Conservation (phyloP, 1,284 basidiomycete genomes). For the Austroboletus rostrupii region DNA sequence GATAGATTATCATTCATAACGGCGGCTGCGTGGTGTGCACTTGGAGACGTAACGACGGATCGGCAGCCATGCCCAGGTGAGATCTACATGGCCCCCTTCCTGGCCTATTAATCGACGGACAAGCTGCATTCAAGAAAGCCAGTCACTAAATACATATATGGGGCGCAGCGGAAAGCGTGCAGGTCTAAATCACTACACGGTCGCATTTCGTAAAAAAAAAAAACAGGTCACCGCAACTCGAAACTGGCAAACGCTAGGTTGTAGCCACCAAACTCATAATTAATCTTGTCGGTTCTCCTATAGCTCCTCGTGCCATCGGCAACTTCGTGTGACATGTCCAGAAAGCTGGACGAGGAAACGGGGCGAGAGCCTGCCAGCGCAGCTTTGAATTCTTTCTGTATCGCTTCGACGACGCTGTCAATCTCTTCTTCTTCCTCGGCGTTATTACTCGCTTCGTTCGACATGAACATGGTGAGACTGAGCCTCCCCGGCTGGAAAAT, state of each 20-base stretch:
- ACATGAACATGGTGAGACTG: slow-evolving; percentile 90
- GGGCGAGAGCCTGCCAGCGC: slow-evolving; percentile 42
- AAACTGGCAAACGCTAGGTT: slow-evolving; percentile 92
- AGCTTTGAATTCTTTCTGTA: slow-evolving; percentile 64
- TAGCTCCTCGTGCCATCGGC: slow-evolving; percentile 35
- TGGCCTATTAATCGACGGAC: slow-evolving; percentile 18
- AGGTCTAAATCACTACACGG: slow-evolving; percentile 20
- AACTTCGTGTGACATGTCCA: slow-evolving; percentile 12
- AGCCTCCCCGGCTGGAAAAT: slow-evolving; percentile 92
- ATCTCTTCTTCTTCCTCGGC: slow-evolving; percentile 49
- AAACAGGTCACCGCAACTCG: slow-evolving; percentile 44
- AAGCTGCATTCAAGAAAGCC: background rate
- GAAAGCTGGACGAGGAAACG: slow-evolving; percentile 18
- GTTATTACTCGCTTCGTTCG: slow-evolving; percentile 53
- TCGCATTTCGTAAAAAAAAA: slow-evolving; percentile 6
- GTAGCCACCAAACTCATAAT: slow-evolving; percentile 96
- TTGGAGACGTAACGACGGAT: background rate
- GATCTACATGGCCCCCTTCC: slow-evolving; percentile 8
- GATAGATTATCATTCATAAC: slow-evolving; percentile 16
- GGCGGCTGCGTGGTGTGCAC: slow-evolving; percentile 1
- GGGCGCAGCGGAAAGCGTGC: slow-evolving; percentile 13
- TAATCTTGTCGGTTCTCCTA: slow-evolving; percentile 90
- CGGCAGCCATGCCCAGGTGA: slow-evolving; percentile 2
- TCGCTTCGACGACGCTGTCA: slow-evolving; percentile 57
- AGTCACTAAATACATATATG: background rate